These are phyloP conservation scores for Chaetomiaceae sp. DNA, from an alignment of 2,329 filamentous ascomycete genomes.

Conservation along the genomic window DNA sequence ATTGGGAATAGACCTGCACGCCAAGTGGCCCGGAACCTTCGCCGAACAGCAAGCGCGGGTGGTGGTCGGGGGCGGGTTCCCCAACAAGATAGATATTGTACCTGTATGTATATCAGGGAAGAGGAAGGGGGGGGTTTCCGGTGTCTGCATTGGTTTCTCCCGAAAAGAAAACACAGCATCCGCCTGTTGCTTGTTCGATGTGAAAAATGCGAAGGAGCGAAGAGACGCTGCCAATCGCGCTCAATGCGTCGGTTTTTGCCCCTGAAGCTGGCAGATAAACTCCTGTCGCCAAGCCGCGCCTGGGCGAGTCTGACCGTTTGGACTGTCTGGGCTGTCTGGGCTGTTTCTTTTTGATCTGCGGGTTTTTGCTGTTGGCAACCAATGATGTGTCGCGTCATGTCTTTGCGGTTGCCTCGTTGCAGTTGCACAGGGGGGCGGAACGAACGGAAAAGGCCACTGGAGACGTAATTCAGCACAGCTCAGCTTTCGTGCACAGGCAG, in stretches of 20 bases:
- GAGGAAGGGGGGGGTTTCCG: too few species aligned
- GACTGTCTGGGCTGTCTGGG: not conserved
- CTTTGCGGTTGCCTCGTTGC: not conserved
- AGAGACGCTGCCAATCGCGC: not conserved
- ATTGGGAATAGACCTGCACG: constrained; percentile 6
- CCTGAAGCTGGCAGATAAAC: constrained; percentile 9
- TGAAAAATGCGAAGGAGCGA: not conserved
- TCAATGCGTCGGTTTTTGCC: not conserved
- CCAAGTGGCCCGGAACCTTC: constrained; percentile 12
- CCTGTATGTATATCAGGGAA: too few species aligned
- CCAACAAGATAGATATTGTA: too few species aligned
- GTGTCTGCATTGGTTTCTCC: too few species aligned
- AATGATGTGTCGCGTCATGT: not conserved
- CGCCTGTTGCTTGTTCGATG: not conserved
- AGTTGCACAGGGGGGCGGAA: not conserved
- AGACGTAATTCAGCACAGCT: too few species aligned
- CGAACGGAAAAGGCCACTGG: too few species aligned
- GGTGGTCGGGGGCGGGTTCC: too few species aligned
- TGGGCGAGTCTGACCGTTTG: not conserved
- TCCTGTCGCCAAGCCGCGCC: not conserved
- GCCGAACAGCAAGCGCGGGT: not conserved
- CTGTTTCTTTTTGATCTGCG: constrained; percentile 7
- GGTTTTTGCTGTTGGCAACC: not conserved
- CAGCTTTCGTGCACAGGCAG: too few species aligned
- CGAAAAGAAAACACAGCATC: not conserved